Percentiles rank a stretch among this genome's conserved stretches.
These are phyloP conservation scores for Pythium oligandrum DNA, from an alignment of 352 stramenopile genomes.

Conservation along the genomic window DNA sequence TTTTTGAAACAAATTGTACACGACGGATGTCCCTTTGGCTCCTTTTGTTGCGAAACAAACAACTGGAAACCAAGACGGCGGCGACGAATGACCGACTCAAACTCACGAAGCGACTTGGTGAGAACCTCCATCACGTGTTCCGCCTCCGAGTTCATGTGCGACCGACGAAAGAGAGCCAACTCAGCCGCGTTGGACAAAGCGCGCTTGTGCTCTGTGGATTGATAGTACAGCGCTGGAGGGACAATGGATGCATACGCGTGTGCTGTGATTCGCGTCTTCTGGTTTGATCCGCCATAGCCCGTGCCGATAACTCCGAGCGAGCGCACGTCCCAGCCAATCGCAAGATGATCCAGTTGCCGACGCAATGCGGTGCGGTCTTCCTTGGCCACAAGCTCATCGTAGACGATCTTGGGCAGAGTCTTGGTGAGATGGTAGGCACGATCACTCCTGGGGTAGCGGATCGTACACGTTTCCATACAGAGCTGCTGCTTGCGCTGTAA, in stretches of 20 bases:
- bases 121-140: conserved; percentile 22
- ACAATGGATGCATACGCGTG: conserved; percentile 31
- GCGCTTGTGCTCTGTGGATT: background rate
- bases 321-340: conserved; percentile 44
- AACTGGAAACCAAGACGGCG: conserved; percentile 29
- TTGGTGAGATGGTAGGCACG: conserved; percentile 39
- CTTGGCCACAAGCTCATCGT: conserved; percentile 35
- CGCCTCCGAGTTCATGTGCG: conserved; percentile 7
- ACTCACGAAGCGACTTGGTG: conserved; percentile 13
- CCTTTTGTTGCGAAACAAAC: conserved; percentile 13
- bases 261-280: conserved; percentile 38
- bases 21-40: conserved; percentile 12
- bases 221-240: background rate
- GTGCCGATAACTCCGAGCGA: conserved; percentile 15
- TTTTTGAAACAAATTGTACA: conserved; percentile 31
- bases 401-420: conserved; percentile 37
- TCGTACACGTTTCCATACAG: conserved; percentile 31
- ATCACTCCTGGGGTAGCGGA: conserved; percentile 28
- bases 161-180: background rate
- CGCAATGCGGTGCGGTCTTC: conserved; percentile 40
- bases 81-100: conserved; percentile 19
- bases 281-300: conserved; percentile 16
- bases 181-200: too few relatives aligned
- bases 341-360: conserved; percentile 35
- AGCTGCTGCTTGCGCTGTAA: conserved; percentile 27